These are phyloP conservation scores for Obelidium mucronatum DNA, from an alignment of 192 early-diverging fungal species.

Conservation along the genomic window DNA sequence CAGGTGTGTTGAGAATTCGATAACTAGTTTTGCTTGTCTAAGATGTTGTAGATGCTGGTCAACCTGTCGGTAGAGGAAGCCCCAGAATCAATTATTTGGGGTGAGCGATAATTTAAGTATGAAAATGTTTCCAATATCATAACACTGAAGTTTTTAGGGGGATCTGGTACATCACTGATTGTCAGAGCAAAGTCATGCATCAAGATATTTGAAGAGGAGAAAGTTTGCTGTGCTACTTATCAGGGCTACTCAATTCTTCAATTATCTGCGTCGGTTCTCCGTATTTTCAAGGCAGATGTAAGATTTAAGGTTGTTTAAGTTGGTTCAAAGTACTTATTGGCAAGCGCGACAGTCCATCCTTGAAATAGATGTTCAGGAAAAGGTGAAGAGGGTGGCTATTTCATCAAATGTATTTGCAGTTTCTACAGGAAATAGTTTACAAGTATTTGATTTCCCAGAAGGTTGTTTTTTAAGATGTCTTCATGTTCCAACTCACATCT, in stretches of 20 bases:
- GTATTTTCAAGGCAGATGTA: slow-evolving; percentile 34
- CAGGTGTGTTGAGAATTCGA: slow-evolving; percentile 42
- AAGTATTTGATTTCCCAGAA: slow-evolving; percentile 50
- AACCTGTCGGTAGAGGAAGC: not conserved
- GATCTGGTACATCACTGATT: slow-evolving; percentile 27
- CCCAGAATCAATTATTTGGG: slow-evolving; percentile 16
- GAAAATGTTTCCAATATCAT: not conserved
- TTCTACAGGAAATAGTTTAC: slow-evolving; percentile 44
- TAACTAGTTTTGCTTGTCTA: not conserved
- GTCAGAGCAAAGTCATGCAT: slow-evolving; percentile 3
- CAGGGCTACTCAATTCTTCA: slow-evolving; percentile 28
- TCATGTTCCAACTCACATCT: too few species aligned
- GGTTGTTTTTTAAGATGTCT: slow-evolving; percentile 36
- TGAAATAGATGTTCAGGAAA: slow-evolving; percentile 33
- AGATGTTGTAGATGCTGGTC: not conserved
- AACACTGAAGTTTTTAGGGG: not conserved
- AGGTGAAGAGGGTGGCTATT: slow-evolving; percentile 45
- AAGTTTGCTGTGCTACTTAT: slow-evolving; percentile 30
- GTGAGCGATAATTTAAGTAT: too few species aligned
- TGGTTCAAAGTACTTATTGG: not conserved
- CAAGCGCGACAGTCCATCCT: slow-evolving; percentile 6
- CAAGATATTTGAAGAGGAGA: slow-evolving; percentile 33
- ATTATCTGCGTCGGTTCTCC: slow-evolving; percentile 15
- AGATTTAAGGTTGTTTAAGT: not conserved
- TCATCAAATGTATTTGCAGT: slow-evolving; percentile 46